Evolutionary conservation across 768 basidiomycete species (phyloP).

Genomic region (Russula vinacea): DNA sequence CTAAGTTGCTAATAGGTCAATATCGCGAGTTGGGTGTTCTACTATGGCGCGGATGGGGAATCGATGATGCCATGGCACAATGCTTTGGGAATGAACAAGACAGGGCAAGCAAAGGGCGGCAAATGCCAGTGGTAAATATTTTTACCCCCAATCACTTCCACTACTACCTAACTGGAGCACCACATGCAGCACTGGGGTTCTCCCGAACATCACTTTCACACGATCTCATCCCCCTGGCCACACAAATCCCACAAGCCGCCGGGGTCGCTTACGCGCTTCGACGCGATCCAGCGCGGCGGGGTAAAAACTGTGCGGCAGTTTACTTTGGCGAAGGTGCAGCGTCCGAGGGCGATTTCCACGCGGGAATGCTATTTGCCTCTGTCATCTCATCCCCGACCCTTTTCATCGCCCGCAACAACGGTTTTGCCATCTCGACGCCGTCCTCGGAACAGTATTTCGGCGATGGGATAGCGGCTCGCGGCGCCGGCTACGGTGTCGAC

Average conservation of each 20-base stretch:
- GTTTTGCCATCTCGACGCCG: conserved; percentile 94
- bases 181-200: conserved; percentile 76
- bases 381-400: conserved; percentile 71
- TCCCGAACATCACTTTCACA: conserved; percentile 80
- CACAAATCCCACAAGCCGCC: conserved; percentile 93
- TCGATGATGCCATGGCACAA: conserved; percentile 85
- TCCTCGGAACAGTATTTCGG: conserved; percentile 86
- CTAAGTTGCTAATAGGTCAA: conserved; percentile 53
- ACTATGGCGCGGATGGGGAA: conserved; percentile 78
- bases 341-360: conserved; percentile 94
- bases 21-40: conserved; percentile 92
- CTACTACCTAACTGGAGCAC: neutral
- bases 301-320: conserved; percentile 76
- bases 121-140: conserved; percentile 83
- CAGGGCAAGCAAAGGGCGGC: conserved; percentile 74
- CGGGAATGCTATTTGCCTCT: conserved; percentile 77
- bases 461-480: conserved; percentile 89
- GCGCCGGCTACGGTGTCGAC: conserved; percentile 89
- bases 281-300: conserved; percentile 64
- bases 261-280: conserved; percentile 89
- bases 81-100: conserved; percentile 88
- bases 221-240: conserved; percentile 93
- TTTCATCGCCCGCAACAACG: conserved; percentile 79
- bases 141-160: conserved; percentile 1
- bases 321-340: conserved; percentile 95